These are phyloP conservation scores for Botrytis deweyae DNA, from an alignment of 2,329 filamentous ascomycete genomes.

Conservation along the genomic window DNA sequence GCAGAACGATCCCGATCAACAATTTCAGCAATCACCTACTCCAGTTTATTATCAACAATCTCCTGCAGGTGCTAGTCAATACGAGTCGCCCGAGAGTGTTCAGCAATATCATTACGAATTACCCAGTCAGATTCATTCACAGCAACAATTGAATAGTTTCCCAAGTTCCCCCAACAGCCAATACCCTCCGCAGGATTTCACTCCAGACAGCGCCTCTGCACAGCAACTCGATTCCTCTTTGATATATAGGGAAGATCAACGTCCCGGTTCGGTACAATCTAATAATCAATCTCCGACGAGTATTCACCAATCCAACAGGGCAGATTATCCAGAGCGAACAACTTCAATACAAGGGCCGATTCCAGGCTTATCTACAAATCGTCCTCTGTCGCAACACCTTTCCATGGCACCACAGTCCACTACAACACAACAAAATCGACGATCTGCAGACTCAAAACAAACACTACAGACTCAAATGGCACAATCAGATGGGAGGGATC, in stretches of 20 bases:
- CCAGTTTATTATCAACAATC: conserved; percentile 14
- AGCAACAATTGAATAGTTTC: conserved; percentile 31
- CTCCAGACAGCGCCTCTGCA: conserved; percentile 57
- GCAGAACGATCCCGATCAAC: conserved; percentile 40
- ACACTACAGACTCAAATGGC: conserved; percentile 30
- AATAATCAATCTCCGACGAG: conserved; percentile 35
- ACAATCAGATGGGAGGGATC: conserved; percentile 34
- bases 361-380: conserved; percentile 15
- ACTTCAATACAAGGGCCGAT: conserved; percentile 31
- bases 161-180: conserved; percentile 39
- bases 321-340: conserved; percentile 35
- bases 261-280: conserved; percentile 36
- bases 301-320: conserved; percentile 24
- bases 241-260: conserved; percentile 36
- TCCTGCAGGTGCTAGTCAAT: conserved; percentile 12
- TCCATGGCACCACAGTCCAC: conserved; percentile 35
- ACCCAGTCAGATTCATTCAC: conserved; percentile 32
- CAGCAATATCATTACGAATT: conserved; percentile 33
- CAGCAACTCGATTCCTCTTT: conserved; percentile 60
- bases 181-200: conserved; percentile 44
- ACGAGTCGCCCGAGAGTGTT: conserved; percentile 28
- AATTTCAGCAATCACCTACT: conserved; percentile 29
- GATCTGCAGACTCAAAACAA: conserved; percentile 37
- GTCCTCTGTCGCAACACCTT: conserved; percentile 33
- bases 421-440: conserved; percentile 33